Percentiles rank a stretch among this genome's conserved stretches.
Conservation (phyloP, 345 rosid species). For the Eucalyptus cloeziana region DNA sequence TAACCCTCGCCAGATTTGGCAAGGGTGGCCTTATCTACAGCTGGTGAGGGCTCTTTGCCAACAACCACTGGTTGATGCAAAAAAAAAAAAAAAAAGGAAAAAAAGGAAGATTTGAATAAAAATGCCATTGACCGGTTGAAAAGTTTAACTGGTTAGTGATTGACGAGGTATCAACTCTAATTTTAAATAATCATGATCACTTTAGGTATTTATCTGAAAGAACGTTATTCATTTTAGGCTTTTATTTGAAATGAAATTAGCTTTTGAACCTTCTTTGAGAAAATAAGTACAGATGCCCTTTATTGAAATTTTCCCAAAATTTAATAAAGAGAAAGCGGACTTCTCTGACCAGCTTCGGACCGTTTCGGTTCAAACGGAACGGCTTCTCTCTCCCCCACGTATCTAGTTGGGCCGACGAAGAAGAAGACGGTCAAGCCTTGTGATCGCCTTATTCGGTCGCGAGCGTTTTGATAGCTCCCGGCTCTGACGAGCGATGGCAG, state of each 20-base stretch:
- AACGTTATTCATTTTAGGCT: rapidly evolving
- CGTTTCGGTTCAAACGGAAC: neutral
- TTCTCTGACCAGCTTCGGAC: neutral
- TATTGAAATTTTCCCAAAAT: too few species aligned
- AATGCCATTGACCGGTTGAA: rapidly evolving
- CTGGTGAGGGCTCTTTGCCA: too few species aligned
- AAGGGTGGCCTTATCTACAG: rapidly evolving
- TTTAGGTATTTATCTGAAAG: too few species aligned
- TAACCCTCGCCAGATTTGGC: rapidly evolving
- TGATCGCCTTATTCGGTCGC: neutral
- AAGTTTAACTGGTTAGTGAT: rapidly evolving
- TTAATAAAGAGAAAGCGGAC: neutral
- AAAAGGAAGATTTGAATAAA: too few species aligned
- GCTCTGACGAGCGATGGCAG: neutral
- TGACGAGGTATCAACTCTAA: rapidly evolving
- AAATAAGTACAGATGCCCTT: too few species aligned
- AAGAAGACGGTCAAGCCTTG: neutral
- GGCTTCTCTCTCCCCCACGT: neutral
- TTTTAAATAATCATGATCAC: too few species aligned
- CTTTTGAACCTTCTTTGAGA: too few species aligned
- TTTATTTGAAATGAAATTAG: too few species aligned
- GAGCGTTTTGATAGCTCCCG: neutral
- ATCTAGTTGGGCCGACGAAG: neutral
- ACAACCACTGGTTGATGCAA: rapidly evolving
- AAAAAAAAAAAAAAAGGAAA: too few species aligned